Conservation (phyloP, 805 yeast genomes). For the Wickerhamiella siamensis region DNA sequence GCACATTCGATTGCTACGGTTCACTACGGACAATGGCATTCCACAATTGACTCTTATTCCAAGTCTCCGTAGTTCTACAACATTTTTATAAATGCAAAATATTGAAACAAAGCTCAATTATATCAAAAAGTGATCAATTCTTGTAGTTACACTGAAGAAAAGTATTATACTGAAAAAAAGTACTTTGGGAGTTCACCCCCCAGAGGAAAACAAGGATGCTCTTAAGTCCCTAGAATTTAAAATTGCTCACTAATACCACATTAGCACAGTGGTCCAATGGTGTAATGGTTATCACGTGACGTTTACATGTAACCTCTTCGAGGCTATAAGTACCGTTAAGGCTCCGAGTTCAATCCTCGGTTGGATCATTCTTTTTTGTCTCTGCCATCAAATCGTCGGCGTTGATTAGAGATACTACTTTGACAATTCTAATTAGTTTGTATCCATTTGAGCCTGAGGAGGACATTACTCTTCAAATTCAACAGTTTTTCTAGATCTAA, state of each 20-base stretch:
- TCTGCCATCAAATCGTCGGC: not conserved
- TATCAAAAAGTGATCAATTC: no score
- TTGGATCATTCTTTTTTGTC: slow-evolving; percentile 16
- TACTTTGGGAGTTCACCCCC: no score
- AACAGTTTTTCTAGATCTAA: not conserved
- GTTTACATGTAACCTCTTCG: slow-evolving; percentile 11
- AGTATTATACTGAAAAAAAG: no score
- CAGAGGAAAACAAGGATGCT: no score
- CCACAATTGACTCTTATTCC: not conserved
- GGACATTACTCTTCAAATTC: not conserved
- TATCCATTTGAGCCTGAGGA: not conserved
- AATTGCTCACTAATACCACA: not conserved
- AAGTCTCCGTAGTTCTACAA: no score
- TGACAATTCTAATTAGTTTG: no score
- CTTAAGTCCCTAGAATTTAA: no score
- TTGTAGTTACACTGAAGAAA: no score
- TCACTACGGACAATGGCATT: not conserved
- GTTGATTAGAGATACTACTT: no score
- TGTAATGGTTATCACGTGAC: slow-evolving; percentile 20
- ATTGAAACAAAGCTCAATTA: no score
- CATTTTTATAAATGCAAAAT: no score
- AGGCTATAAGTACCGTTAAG: slow-evolving; percentile 12
- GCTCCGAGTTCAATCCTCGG: slow-evolving; percentile 21
- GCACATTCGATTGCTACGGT: not conserved
- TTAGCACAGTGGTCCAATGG: slow-evolving; percentile 13